phyloP scores from a whole-genome alignment of 768 basidiomycete species.

The Sutorius australiensis region DNA sequence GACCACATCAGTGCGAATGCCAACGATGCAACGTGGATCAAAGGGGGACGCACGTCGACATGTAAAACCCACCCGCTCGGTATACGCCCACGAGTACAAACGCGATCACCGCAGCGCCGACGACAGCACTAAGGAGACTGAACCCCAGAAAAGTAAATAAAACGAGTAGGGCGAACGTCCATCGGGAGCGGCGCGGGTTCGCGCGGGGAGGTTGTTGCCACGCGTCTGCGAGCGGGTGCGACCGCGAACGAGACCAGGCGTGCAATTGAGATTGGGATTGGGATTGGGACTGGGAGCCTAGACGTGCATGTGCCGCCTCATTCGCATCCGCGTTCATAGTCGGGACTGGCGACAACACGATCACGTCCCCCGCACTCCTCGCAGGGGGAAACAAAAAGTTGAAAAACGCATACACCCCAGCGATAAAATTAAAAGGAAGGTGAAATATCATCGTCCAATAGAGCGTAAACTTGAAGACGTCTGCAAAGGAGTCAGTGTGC shows the following conservation, averaged over 20 bases:
- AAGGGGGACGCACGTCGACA: slow-evolving; percentile 37
- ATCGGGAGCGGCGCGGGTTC: slow-evolving; percentile 37
- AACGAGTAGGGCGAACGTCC: slow-evolving; percentile 40
- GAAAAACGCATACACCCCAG: slow-evolving; percentile 40
- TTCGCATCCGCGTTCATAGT: no score
- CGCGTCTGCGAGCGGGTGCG: not conserved
- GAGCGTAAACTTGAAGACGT: slow-evolving; percentile 44
- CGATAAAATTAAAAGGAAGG: slow-evolving; percentile 38
- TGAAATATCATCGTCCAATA: slow-evolving; percentile 49
- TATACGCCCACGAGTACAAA: slow-evolving; percentile 39
- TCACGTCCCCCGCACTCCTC: slow-evolving; percentile 5
- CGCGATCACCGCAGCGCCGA: slow-evolving; percentile 38
- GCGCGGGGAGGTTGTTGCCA: slow-evolving; percentile 16
- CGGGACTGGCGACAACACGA: not conserved
- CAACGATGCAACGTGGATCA: no score
- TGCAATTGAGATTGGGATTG: not conserved
- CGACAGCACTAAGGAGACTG: slow-evolving; percentile 37
- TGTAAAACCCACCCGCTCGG: slow-evolving; percentile 34
- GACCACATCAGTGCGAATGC: no score
- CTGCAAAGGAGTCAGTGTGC: slow-evolving; percentile 17
- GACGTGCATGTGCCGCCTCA: not conserved
- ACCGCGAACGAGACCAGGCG: not conserved
- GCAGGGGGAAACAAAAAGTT: slow-evolving; percentile 39
- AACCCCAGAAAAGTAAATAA: slow-evolving; percentile 32
- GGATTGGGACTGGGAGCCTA: not conserved